Conservation (phyloP, 208 protist genomes). For the Acanthamoeba healyi region DNA sequence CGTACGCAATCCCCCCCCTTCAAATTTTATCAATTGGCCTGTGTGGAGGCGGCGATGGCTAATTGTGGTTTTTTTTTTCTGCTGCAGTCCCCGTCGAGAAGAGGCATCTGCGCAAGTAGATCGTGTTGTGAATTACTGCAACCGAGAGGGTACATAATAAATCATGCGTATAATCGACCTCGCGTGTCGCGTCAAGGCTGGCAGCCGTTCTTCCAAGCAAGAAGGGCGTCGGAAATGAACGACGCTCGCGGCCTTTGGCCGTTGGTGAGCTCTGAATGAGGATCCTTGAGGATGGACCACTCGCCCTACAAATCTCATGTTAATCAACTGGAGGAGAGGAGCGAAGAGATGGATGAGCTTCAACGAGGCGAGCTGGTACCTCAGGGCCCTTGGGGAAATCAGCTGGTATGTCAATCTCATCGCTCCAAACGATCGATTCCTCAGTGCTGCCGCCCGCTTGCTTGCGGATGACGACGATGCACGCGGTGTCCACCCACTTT, state of each 20-base stretch:
- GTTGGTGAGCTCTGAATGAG: background rate
- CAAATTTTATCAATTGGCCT: background rate
- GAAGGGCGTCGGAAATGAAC: background rate
- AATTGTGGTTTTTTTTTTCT: background rate
- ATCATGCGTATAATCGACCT: background rate
- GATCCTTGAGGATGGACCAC: background rate
- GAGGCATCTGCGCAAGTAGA: conserved; percentile 49
- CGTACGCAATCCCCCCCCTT: conserved; percentile 31
- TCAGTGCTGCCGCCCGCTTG: background rate
- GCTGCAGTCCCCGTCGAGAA: conserved; percentile 66
- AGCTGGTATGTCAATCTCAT: conserved; percentile 23
- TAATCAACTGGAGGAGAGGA: too few relatives aligned
- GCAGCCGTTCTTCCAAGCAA: conserved; percentile 2
- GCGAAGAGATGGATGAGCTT: background rate
- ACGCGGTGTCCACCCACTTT: conserved; percentile 9
- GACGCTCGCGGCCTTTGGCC: background rate
- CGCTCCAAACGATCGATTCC: background rate
- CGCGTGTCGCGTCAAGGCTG: background rate
- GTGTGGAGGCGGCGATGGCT: background rate
- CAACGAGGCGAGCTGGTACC: background rate
- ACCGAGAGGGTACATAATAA: background rate
- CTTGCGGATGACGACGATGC: background rate
- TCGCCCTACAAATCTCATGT: background rate
- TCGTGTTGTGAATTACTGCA: background rate
- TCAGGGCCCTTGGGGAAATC: conserved; percentile 16